Evolutionary conservation across 2,329 filamentous ascomycete genomes (phyloP), one percentile per base, ranked within the genome.

Genomic region (Talaromyces sp.): DNA sequence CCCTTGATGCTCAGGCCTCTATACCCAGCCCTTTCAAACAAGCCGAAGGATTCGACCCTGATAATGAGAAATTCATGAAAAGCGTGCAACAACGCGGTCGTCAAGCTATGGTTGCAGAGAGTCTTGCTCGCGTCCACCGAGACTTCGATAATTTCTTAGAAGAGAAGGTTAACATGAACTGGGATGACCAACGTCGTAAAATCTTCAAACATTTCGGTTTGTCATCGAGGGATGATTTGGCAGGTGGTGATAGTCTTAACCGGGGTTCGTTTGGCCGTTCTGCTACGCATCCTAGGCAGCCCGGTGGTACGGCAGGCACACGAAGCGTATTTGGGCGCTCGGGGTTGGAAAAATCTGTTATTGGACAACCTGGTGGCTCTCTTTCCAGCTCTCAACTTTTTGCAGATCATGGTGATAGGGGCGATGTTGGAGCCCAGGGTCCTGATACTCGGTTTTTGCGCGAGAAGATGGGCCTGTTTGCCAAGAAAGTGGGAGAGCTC

Each of bases 171-270:
- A 92, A 93, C 35, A 89, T 96, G 82, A 93, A 98, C 76, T 98
- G 95, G 93, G 93, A 97, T 71, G 89, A 90, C 16, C 94, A 98
- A 80, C 89, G 94, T 68, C 92, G 91, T 77, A 89, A 89, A 69
- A 97, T 99, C 68, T 98, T 97, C 78, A 89, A 97, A 73, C 95
- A 99, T 78, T 98, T 99, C 76, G 95, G 95, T 14, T 90, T 99
- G 16, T 83, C 81, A 8, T 76, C 78, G 74, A 89, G 88, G 60
- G 75, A 78, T 62, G 72, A 72, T 27, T 67, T 70, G 14, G 56
- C 60, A 16, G 69, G 68, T 65, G 75, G 88, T 52, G 67, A 72
- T 65, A 70, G 77, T 37, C 76, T 75, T 63, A 74, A 74, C 19
- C 74, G 65, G 68, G 74, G 74, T 67, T 76, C 82, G 3, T 88